A percentile compares a stretch with the other conserved stretches of the same genome.
phyloP scores from a whole-genome alignment of 140 eudicot genomes.

The Ambrosia hybrid region DNA sequence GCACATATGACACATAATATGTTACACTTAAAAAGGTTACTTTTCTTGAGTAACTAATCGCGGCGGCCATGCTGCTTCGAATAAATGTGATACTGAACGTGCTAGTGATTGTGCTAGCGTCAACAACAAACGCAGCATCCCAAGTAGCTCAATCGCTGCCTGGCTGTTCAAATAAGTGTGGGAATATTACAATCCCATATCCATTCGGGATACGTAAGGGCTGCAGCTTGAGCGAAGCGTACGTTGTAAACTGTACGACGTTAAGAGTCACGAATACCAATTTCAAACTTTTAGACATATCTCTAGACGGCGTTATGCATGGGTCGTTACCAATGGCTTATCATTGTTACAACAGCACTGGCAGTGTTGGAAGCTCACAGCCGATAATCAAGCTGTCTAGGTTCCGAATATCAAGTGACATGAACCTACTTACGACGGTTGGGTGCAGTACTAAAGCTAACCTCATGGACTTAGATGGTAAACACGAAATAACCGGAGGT shows the following conservation, averaged over 20 bases:
- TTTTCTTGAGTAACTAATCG: too few species aligned
- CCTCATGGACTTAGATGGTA: not conserved
- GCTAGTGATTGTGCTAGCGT: too few species aligned
- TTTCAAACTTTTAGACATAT: slow-evolving; percentile 4
- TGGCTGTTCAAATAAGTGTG: slow-evolving; percentile 22
- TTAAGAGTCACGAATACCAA: not conserved
- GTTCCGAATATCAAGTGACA: slow-evolving; percentile 12
- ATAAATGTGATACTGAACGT: too few species aligned
- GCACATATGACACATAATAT: too few species aligned
- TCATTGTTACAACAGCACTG: slow-evolving; percentile 7
- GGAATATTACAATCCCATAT: slow-evolving; percentile 14
- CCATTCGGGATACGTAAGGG: slow-evolving; percentile 24
- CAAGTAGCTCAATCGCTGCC: slow-evolving; percentile 13
- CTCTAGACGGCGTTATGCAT: slow-evolving; percentile 11
- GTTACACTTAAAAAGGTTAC: too few species aligned
- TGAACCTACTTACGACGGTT: slow-evolving; percentile 14
- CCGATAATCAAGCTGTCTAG: slow-evolving; percentile 8
- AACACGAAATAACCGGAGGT: not conserved
- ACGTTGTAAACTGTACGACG: slow-evolving; percentile 3
- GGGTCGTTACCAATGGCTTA: slow-evolving; percentile 6
- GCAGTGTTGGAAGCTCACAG: not conserved
- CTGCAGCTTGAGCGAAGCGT: slow-evolving; percentile 23
- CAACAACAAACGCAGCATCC: too few species aligned
- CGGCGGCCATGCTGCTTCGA: too few species aligned
- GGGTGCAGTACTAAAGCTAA: slow-evolving; percentile 16